Conservation (phyloP, 352 stramenopile genomes). For the Globisporangium cystogenes region DNA sequence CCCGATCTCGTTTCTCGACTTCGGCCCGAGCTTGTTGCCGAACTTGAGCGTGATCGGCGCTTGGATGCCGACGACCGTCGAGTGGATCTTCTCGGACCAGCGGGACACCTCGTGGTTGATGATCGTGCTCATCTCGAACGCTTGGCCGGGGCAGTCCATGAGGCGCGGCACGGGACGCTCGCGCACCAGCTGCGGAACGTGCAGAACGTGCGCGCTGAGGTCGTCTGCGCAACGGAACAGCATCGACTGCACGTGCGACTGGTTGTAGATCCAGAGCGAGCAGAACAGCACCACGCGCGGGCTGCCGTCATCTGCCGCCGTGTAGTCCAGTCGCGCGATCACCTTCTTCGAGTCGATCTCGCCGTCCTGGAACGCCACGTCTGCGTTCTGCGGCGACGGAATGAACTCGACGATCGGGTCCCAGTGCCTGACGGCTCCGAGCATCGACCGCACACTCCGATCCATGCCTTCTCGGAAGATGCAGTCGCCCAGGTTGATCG, state of each 20-base stretch:
- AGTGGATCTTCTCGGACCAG: constrained; percentile 87
- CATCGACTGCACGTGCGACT: constrained; percentile 78
- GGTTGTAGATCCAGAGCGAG: constrained; percentile 89
- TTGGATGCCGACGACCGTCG: constrained; percentile 81
- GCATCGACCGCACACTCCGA: constrained; percentile 52
- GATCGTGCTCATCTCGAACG: constrained; percentile 85
- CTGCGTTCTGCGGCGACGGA: constrained; percentile 38
- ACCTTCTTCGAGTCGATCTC: constrained; percentile 61
- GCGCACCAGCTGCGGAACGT: constrained; percentile 55
- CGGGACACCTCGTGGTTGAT: constrained; percentile 76
- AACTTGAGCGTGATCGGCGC: constrained; percentile 77
- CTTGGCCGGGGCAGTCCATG: constrained; percentile 80
- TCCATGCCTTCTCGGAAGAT: constrained; percentile 80
- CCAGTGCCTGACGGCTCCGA: constrained; percentile 45
- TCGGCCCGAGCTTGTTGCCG: constrained; percentile 55
- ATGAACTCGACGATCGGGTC: constrained; percentile 73
- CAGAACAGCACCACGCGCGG: constrained; percentile 79
- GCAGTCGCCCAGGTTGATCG: constrained; percentile 69
- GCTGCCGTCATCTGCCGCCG: constrained; percentile 72
- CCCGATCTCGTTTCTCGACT: constrained; percentile 70
- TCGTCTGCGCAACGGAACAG: constrained; percentile 72
- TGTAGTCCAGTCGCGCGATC: constrained; percentile 79
- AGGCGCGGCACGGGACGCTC: constrained; percentile 65
- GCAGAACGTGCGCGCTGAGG: constrained; percentile 28
- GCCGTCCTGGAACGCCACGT: constrained; percentile 63